Evolutionary conservation across 225 moss, liverwort and hornwort species (phyloP).

Genomic region (Pseudisothecium myosuroides): DNA sequence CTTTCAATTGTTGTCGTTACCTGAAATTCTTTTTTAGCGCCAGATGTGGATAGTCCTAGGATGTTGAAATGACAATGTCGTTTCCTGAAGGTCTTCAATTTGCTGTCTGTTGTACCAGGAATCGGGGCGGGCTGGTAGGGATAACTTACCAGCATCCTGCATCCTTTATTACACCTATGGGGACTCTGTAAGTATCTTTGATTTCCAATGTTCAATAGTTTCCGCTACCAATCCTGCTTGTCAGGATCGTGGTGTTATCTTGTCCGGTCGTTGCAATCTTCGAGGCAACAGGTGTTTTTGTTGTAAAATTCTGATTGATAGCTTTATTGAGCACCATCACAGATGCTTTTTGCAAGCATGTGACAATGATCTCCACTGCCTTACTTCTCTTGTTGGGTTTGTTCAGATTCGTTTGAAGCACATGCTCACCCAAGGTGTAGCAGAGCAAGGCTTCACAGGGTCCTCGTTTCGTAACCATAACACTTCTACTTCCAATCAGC

Average conservation of each 20-base stretch:
- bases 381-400: not conserved
- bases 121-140: constrained; percentile 96
- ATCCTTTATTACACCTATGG: constrained; percentile 89
- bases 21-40: not conserved
- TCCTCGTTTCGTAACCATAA: constrained; percentile 39
- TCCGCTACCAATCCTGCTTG: not conserved
- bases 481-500: constrained; percentile 50
- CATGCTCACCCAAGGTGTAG: constrained; percentile 91
- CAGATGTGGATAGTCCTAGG: not conserved
- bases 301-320: not conserved
- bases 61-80: not conserved
- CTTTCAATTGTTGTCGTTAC: not conserved
- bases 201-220: not conserved
- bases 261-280: not conserved
- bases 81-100: not conserved
- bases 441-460: constrained; percentile 59
- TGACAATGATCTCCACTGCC: not conserved
- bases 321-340: not conserved
- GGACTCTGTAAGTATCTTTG: constrained; percentile 60
- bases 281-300: not conserved
- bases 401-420: constrained; percentile 92
- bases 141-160: constrained; percentile 88
- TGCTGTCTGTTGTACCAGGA: constrained; percentile 40
- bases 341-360: not conserved
- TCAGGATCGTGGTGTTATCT: not conserved